Base-by-base conservation (phyloP, 1,284 basidiomycete genomes). In the Anthracocystis setariae region DNA sequence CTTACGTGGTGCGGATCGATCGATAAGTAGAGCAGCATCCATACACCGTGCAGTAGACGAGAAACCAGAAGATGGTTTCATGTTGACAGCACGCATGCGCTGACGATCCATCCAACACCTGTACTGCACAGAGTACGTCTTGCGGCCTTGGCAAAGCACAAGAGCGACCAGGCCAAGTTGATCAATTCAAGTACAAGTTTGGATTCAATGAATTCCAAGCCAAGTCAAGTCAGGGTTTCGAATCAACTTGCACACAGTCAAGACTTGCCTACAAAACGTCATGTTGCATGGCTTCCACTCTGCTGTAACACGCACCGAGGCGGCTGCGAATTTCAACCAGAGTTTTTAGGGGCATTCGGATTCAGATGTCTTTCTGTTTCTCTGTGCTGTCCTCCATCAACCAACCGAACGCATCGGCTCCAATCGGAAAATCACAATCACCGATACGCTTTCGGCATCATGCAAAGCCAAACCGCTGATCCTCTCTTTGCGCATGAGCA, bases 1-100 rank as follows among this genome's bases (percentile, higher is more conserved):
- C 24, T 18, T 39, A 29, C 47, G 21, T n/a, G 9, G 15, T 39
- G 37, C 27, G 3, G 47, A 49, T 48, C 46, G 50, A 52, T 53
- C 43, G 51, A 53, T 53, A 53, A 53, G 40, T 21, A 20, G 37
- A n/a, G n/a, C 12, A n/a, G 39, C 39, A 42, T 18, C 8, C 8
- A 23, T n/a, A 42, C 21, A 10, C 39, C 18, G 13, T 23, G 8
- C 21, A 23, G 21, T 4, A 20, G 9, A 29, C 29, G 12, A 12
- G 29, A 29, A 12, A 29, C 5, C 5, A 29, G 29, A 29, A 29
- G 29, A 29, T 12, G 7, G 7, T 29, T 29, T 42, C n/a, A 20
- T 23, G 39, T 18, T 42, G 39, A 18, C 39, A 20, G 17, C 24
- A 51, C 29, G 25, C 37, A 15, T 23, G 49, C n/a, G n/a, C 49